Base-by-base conservation (phyloP, 2,329 filamentous ascomycete species). In the Penicillium fuscoglaucum region DNA sequence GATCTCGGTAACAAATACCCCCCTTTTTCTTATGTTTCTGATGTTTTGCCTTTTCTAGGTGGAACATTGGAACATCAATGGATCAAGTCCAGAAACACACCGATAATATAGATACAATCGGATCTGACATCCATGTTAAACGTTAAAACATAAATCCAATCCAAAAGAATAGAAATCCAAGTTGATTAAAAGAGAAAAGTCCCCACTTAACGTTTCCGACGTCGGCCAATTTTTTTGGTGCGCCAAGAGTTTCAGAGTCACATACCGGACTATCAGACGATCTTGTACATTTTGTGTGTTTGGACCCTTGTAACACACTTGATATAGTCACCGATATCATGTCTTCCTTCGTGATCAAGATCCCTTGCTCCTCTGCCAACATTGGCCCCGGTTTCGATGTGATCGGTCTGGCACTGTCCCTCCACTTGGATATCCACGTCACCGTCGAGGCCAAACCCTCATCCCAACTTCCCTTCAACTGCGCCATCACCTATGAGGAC, bases 301-400 rank as follows among this genome's bases (percentile, higher is more conserved):
- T 29, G 15, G 26, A 29, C 31, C 24, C 35, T 41, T 35, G 17
- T 26, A 57, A 57, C 40, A 48, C 37, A 35, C 37, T 28, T 28
- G 43, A 33, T 33, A 44, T 28, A 39, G 37, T 41, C 44, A 39
- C 51, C 29, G 55, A 57, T 47, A 65, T 65, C 60, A 51, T 59
- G 61, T 64, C 66, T 51, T 85, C 84, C 55, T 88, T 90, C 76
- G 79, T 83, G 67, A 90, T 92, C 82, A 86, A 84, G 78, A 91
- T 91, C 61, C 93, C 93, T 65, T 96, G 91, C 80, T 98, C 93
- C 60, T 97, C 93, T 61, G 93, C 93, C 79, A 98, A 98, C 82
- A 97, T 98, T 73, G 93, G 91, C 67, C 93, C 93, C 49, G 93
- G 93, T 59, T 99, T 98, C 82, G 93, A 99, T 81, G 93, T 97